A percentile compares a stretch with the other conserved stretches of the same genome.
These are phyloP conservation scores for Lagenidium giganteum DNA, from an alignment of 352 stramenopile species.

Conservation along the genomic window DNA sequence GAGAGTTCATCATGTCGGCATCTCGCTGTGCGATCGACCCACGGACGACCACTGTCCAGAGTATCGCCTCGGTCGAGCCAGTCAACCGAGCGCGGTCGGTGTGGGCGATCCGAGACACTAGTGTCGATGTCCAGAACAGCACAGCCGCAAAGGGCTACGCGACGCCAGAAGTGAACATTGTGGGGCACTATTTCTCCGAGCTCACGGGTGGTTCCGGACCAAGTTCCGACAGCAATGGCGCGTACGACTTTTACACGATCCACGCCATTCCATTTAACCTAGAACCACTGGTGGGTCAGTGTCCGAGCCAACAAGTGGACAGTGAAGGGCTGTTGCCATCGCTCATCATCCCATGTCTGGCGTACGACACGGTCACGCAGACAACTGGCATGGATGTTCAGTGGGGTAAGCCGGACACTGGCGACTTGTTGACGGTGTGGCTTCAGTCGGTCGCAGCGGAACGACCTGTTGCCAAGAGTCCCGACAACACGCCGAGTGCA, in stretches of 20 bases:
- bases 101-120: constrained; percentile 5
- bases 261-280: constrained; percentile 16
- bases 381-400: background rate
- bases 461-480: too few species aligned
- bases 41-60: constrained; percentile 4
- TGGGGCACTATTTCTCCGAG: too few species aligned
- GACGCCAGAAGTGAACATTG: constrained; percentile 16
- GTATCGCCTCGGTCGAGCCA: background rate
- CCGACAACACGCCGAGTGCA: too few species aligned
- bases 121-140: constrained; percentile 10
- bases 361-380: constrained; percentile 7
- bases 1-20: constrained; percentile 1
- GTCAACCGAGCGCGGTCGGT: too few species aligned
- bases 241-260: constrained; percentile 12
- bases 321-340: constrained; percentile 11
- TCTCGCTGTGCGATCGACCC: constrained; percentile 19
- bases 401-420: constrained; percentile 10
- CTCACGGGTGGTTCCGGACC: too few species aligned
- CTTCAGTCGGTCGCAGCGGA: constrained; percentile 15
- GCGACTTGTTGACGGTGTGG: constrained; percentile 13
- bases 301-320: constrained; percentile 6
- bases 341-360: constrained; percentile 19
- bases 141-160: constrained; percentile 11
- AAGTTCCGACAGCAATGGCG: too few species aligned
- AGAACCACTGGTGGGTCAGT: constrained; percentile 19